A percentile compares a stretch with the other conserved stretches of the same genome.
Evolutionary conservation across 192 early-diverging fungal species (phyloP).

Genomic region (Coemansia sp.): DNA sequence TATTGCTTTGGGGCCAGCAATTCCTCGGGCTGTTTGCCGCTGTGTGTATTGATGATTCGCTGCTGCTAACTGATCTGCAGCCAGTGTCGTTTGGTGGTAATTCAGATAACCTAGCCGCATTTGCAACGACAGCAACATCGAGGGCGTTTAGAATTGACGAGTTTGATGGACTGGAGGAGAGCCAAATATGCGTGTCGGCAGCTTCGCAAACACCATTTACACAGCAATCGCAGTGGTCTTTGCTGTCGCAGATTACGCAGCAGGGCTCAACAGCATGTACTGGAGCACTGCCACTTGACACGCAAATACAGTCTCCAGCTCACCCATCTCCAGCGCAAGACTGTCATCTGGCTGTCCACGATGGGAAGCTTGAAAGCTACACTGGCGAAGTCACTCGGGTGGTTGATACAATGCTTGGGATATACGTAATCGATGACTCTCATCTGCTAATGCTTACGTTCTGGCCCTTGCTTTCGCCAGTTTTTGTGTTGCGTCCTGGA

Average conservation of each 20-base stretch:
- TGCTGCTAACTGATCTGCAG: slow-evolving; percentile 21
- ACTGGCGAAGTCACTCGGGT: slow-evolving; percentile 32
- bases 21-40: slow-evolving; percentile 25
- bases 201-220: slow-evolving; percentile 21
- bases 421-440: slow-evolving; percentile 37
- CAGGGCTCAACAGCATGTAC: neutral
- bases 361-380: slow-evolving; percentile 38
- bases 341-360: slow-evolving; percentile 20
- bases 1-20: slow-evolving; percentile 16
- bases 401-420: slow-evolving; percentile 31
- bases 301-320: neutral
- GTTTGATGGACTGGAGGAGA: slow-evolving; percentile 26
- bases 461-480: slow-evolving; percentile 35
- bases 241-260: slow-evolving; percentile 24
- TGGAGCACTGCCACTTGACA: neutral
- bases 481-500: slow-evolving; percentile 31
- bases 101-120: slow-evolving; percentile 3
- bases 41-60: slow-evolving; percentile 22
- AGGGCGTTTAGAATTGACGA: slow-evolving; percentile 22
- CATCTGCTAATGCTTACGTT: slow-evolving; percentile 37
- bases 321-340: neutral
- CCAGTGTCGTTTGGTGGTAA: slow-evolving; percentile 5
- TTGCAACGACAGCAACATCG: slow-evolving; percentile 14
- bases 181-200: slow-evolving; percentile 6
- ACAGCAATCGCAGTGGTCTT: slow-evolving; percentile 26